phyloP scores from a whole-genome alignment of 148 eudicot genomes.

The Nepenthes gracilis region DNA sequence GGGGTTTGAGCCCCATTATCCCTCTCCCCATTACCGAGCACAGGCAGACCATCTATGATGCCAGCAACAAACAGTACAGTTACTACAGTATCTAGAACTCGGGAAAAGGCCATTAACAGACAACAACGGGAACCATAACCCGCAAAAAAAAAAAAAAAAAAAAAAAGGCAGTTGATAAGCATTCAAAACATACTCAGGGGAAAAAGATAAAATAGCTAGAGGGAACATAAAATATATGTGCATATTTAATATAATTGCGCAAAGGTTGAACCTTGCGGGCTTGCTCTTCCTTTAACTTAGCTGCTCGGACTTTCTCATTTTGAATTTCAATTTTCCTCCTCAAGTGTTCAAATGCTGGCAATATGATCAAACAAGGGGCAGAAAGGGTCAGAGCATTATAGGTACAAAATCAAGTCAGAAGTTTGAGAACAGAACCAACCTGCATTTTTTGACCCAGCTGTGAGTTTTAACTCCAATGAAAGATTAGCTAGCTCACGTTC shows the following conservation, averaged over 20 bases:
- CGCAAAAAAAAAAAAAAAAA: not conserved
- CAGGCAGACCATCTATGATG: no score
- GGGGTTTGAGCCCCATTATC: no score
- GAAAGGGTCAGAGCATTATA: not conserved
- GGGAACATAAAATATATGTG: not conserved
- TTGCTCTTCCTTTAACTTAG: conserved; percentile 81
- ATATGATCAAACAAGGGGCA: conserved; percentile 1
- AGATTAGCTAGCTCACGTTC: conserved; percentile 83
- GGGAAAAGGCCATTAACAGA: no score
- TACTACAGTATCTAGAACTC: no score
- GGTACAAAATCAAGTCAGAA: not conserved
- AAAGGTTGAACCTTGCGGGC: conserved; percentile 46
- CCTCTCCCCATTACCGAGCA: no score
- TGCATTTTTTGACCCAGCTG: conserved; percentile 93
- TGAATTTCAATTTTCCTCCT: conserved; percentile 91
- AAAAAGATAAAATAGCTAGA: no score
- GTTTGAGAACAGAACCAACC: conserved; percentile 26
- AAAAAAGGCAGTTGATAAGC: not conserved
- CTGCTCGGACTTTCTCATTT: conserved; percentile 66
- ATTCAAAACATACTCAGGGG: no score
- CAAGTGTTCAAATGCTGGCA: conserved; percentile 81
- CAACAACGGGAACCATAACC: no score
- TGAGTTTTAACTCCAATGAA: conserved; percentile 80
- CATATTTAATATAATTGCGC: not conserved
- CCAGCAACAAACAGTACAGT: no score